Base-by-base conservation (phyloP, 1,284 basidiomycete species). In the Tilletiopsis washingtonensis region DNA sequence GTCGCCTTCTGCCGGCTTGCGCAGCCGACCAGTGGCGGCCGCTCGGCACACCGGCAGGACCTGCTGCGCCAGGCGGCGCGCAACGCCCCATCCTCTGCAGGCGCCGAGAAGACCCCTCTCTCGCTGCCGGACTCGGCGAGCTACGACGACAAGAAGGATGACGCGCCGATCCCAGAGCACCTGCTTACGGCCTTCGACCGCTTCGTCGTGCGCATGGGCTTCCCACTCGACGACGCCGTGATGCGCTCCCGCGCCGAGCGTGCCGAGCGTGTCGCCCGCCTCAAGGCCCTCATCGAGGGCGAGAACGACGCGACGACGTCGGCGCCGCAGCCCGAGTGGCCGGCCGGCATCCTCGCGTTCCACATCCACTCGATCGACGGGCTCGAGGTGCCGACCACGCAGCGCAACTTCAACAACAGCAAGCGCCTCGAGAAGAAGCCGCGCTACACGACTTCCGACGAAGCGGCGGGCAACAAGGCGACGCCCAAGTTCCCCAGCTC, bases 281-380 rank as follows among this genome's bases (percentile, higher is more conserved):
- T 70, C 14, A 47, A 54, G 14, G 26, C 27, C 15, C 51, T 59
- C 53, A 62, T 68, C 38, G 54, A 60, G 38, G 67, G 63, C 2
- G 61, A 61, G 3, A 52, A 59, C 32, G 52, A 52, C 17, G 64
- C 63, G 3, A 62, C 58, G 1, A 25, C 46, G 3, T 42, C 56
- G n/a, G 59, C 63, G 3, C 66, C 65, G 3, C 47, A 47, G 21
- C 43, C 46, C 14, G 51, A 53, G 38, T 43, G 56, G 12, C 63
- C 61, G 0, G 54, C 54, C 4, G 67, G 67, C 37, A 64, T 70
- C 19, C 53, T 70, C 11, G 59, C 60, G 2, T 70, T 66, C 53
- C 67, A 68, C 51, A 62, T 70, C 39, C 66, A 68, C 46, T 57
- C 54, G 9, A 57, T 70, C 43, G 43, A 64, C 17, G 51, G 52